A percentile compares a stretch with the other conserved stretches of the same genome.
Evolutionary conservation across 1,284 basidiomycete species (phyloP).

Genomic region (Takashimella koratensis): DNA sequence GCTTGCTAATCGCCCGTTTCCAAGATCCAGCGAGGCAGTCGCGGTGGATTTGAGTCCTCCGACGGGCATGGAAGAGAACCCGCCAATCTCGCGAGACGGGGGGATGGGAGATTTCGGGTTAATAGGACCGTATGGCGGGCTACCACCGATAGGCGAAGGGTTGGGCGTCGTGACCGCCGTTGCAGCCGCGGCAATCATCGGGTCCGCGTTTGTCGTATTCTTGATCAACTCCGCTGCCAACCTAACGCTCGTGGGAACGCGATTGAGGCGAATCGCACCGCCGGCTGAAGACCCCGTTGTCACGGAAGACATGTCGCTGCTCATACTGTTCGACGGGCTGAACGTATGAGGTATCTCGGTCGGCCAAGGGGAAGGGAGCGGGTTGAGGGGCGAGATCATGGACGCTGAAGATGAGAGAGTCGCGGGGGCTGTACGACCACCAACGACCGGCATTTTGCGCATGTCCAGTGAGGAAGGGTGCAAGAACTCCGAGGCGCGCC

Average conservation of each 20-base stretch:
- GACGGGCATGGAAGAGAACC: constrained; percentile 16
- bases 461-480: constrained; percentile 30
- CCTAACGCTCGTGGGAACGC: constrained; percentile 55
- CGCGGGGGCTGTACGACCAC: constrained; percentile 12
- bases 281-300: constrained; percentile 29
- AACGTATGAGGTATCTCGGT: constrained; percentile 21
- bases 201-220: constrained; percentile 5
- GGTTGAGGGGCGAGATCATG: constrained; percentile 48
- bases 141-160: constrained; percentile 15
- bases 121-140: neutral
- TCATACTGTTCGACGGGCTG: constrained; percentile 25
- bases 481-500: constrained; percentile 41
- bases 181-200: neutral
- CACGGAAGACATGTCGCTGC: constrained; percentile 24
- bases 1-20: constrained; percentile 19
- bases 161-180: constrained; percentile 30
- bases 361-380: constrained; percentile 48
- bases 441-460: constrained; percentile 30
- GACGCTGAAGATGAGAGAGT: constrained; percentile 43
- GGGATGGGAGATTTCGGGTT: neutral
- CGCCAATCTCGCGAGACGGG: constrained; percentile 7
- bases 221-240: constrained; percentile 52
- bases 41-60: constrained; percentile 4
- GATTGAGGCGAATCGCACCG: constrained; percentile 51
- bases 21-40: constrained; percentile 8